phyloP scores from a whole-genome alignment of 441 rosid genomes.

The Gossypium armourianum region DNA sequence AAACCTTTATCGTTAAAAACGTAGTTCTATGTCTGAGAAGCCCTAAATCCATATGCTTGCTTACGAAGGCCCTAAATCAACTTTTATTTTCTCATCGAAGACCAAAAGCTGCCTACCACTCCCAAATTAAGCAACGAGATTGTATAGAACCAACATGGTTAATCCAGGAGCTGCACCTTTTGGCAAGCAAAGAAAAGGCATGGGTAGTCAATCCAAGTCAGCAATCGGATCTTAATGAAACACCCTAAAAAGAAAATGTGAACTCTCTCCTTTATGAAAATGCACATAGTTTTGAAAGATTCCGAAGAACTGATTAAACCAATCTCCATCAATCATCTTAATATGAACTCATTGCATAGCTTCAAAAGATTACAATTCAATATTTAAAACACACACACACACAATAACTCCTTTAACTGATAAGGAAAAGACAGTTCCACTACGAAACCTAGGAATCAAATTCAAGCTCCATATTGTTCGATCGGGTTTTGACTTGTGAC shows the following conservation, averaged over 20 bases:
- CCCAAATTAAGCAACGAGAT: not conserved
- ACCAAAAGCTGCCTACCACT: not conserved
- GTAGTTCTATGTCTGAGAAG: not conserved
- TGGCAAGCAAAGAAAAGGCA: not conserved
- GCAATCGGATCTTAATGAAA: not conserved
- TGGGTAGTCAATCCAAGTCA: not conserved
- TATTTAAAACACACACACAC: not conserved
- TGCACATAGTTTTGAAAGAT: not conserved
- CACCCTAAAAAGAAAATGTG: not conserved
- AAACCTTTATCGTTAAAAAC: not conserved
- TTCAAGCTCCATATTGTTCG: not conserved
- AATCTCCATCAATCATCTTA: not conserved
- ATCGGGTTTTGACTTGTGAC: not conserved
- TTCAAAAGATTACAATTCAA: not conserved
- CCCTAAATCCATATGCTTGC: not conserved
- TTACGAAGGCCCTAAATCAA: not conserved
- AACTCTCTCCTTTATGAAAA: not conserved
- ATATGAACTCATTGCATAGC: not conserved
- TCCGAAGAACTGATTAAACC: not conserved
- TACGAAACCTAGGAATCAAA: not conserved
- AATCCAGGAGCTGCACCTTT: not conserved
- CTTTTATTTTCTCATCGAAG: not conserved
- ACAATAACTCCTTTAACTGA: not conserved
- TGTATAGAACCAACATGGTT: not conserved
- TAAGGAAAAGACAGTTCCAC: not conserved